These are phyloP conservation scores for Cytospora piceicola DNA, from an alignment of 2,329 filamentous ascomycete genomes.

Conservation along the genomic window DNA sequence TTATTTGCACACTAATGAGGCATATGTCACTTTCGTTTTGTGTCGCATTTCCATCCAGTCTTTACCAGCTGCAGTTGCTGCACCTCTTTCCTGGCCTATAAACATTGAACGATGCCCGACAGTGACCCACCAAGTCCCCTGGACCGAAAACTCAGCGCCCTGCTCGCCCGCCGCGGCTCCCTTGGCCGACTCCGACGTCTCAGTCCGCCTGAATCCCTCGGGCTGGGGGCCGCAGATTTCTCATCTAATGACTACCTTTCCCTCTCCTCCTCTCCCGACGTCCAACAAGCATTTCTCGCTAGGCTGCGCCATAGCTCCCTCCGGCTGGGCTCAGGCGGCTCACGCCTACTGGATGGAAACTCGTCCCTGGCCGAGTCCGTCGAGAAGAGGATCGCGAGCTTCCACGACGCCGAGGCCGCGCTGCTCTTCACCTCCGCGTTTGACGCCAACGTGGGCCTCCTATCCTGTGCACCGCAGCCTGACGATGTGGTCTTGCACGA, in stretches of 20 bases:
- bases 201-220: constrained; percentile 1
- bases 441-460: constrained; percentile 67
- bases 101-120: not conserved
- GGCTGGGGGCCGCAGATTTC: constrained; percentile 58
- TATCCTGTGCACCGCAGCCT: constrained; percentile 62
- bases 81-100: not conserved
- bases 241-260: constrained; percentile 82
- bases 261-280: constrained; percentile 55
- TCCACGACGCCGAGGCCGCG: constrained; percentile 51
- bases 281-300: constrained; percentile 67
- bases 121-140: constrained; percentile 3
- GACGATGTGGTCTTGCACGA: constrained; percentile 72
- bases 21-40: no score
- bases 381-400: constrained; percentile 51
- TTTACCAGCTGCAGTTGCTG: no score
- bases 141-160: constrained; percentile 7
- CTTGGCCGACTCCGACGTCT: constrained; percentile 12
- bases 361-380: constrained; percentile 48
- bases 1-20: no score
- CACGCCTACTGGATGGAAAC: constrained; percentile 59
- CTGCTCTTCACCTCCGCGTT: constrained; percentile 64
- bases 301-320: constrained; percentile 37
- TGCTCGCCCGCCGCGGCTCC: constrained; percentile 17
- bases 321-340: constrained; percentile 55
- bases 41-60: no score